A percentile compares a stretch with the other conserved stretches of the same genome.
These are phyloP conservation scores for Chlorociboria aeruginascens DNA, from an alignment of 495 filamentous ascomycete species.

Conservation along the genomic window DNA sequence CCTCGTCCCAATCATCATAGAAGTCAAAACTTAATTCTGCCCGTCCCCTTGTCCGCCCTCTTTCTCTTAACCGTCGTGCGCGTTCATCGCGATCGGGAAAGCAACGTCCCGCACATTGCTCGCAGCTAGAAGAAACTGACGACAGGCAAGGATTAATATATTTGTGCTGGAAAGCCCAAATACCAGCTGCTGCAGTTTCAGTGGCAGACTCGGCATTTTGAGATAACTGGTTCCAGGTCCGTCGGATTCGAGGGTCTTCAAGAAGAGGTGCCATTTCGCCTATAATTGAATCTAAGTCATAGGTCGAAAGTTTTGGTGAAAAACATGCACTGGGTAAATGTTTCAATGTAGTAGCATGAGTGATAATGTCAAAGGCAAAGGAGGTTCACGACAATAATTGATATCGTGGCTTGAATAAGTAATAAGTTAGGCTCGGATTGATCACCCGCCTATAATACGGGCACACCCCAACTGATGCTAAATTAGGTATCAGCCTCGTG, in stretches of 20 bases:
- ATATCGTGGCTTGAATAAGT: not conserved
- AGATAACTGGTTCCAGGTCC: constrained; percentile 85
- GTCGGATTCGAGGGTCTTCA: constrained; percentile 85
- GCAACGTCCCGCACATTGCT: constrained; percentile 60
- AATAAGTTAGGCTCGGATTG: not conserved
- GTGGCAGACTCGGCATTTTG: constrained; percentile 88
- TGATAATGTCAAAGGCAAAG: not conserved
- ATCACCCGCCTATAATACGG: not conserved
- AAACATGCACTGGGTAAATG: not conserved
- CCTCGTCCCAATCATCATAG: constrained; percentile 95
- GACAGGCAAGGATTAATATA: constrained; percentile 76
- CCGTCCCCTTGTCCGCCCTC: constrained; percentile 43
- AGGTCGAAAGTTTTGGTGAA: too few relatives aligned
- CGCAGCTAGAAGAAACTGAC: constrained; percentile 50
- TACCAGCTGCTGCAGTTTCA: constrained; percentile 74
- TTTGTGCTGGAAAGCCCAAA: constrained; percentile 77
- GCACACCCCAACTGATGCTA: not conserved
- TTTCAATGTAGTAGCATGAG: not conserved
- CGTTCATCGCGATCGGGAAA: constrained; percentile 64
- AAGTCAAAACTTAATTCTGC: constrained; percentile 89
- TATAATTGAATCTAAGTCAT: not conserved
- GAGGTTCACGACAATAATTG: not conserved
- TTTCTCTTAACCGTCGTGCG: constrained; percentile 47
- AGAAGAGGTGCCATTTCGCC: constrained; percentile 39
- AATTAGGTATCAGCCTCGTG: too few relatives aligned